These are phyloP conservation scores for Curvularia verruculosa DNA, from an alignment of 2,329 filamentous ascomycete species.

Conservation along the genomic window DNA sequence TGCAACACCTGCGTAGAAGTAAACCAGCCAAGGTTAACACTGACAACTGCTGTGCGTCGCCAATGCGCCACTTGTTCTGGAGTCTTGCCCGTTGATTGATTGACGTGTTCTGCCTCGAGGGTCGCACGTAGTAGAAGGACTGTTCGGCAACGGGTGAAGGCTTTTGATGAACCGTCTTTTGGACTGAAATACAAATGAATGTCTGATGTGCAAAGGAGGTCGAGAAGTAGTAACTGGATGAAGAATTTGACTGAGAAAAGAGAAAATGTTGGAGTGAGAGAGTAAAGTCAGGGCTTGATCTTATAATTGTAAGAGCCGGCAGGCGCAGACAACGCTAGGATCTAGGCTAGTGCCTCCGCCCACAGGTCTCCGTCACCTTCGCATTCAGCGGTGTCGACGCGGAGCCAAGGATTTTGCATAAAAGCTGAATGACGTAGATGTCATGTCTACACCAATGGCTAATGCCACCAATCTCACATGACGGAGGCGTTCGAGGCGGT, in stretches of 20 bases:
- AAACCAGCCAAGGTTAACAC: background rate
- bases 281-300: constrained; percentile 1
- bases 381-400: constrained; percentile 7
- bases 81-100: background rate
- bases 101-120: background rate
- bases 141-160: too few species aligned
- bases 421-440: constrained; percentile 1
- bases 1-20: background rate
- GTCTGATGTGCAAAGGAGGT: background rate
- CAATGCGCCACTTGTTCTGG: background rate
- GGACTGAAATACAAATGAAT: background rate
- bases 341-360: background rate
- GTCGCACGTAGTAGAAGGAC: background rate
- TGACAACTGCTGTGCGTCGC: background rate
- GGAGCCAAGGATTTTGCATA: background rate
- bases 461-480: background rate
- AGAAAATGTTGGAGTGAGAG: constrained; percentile 13
- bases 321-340: background rate
- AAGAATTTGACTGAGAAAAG: background rate
- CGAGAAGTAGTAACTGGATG: too few species aligned
- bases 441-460: background rate
- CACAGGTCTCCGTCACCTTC: constrained; percentile 3
- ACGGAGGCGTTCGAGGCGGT: background rate
- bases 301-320: background rate
- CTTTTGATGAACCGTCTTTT: background rate